Base-by-base conservation (phyloP, 2,329 filamentous ascomycete genomes). In the Fusarium coicis region DNA sequence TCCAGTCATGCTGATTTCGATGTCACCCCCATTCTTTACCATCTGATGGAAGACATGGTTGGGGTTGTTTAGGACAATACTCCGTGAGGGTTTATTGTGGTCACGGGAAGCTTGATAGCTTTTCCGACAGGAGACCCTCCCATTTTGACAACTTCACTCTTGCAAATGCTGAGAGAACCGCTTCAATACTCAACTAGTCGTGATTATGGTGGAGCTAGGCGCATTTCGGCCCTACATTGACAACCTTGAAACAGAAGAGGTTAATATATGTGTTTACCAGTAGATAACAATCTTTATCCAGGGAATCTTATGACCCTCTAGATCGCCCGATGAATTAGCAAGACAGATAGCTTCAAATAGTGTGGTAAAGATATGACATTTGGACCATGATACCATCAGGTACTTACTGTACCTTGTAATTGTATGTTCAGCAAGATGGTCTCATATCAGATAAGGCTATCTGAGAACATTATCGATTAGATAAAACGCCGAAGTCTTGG, bases 231-330 rank as follows among this genome's bases (percentile, higher is more conserved):
- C 14, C 10, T 34, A 3, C 4, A 19, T 5, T 14, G 3, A 5
- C 7, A 30, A 32, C 15, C 0, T 12, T 49, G 7, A 32, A 32
- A n/a, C 21, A 4, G 10, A 18, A 30, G 7, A 18, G 23, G 9
- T 14, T 9, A 19, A 40, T 14, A 19, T 2, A 9, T 19, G 6
- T 46, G 11, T 19, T 46, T 46, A 46, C n/a, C 8, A 0, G 8
- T 23, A 7, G 7, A 46, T 4, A 10, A 21, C 1, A 19, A 26
- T 14, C 15, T 7, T 21, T 21, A 15, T 5, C 15, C 3, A 10
- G 10, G 4, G 15, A 8, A 10, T 16, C 7, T n/a, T 16, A 5
- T n/a, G 0, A 0, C 6, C 44, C 7, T 15, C 10, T 21, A 4
- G 6, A 5, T 15, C 23, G 12, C 1, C 5, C 2, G 9, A n/a